These are phyloP conservation scores for Myriosclerotinia curreyana DNA, from an alignment of 2,329 filamentous ascomycete genomes.

Conservation along the genomic window DNA sequence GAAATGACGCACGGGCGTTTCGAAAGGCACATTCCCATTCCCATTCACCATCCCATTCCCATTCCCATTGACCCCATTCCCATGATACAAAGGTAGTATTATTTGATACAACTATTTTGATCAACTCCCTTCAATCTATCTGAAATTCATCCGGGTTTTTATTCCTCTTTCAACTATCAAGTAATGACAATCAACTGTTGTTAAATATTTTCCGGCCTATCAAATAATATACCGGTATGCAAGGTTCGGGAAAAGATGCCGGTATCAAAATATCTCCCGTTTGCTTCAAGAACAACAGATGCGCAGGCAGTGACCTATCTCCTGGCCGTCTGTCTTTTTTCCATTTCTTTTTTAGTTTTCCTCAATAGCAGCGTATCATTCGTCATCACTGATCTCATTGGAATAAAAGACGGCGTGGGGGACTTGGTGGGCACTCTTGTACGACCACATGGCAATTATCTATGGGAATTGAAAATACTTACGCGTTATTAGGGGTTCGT, in stretches of 20 bases:
- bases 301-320: conserved; percentile 71
- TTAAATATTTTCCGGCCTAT: conserved; percentile 7
- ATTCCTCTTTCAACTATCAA: neutral
- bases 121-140: conserved; percentile 1
- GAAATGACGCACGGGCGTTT: conserved; percentile 8
- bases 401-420: conserved; percentile 68
- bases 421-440: conserved; percentile 74
- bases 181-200: neutral
- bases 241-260: conserved; percentile 15
- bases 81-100: no score
- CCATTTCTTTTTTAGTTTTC: conserved; percentile 86
- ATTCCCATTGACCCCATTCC: no score
- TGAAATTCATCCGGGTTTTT: neutral
- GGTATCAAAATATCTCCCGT: conserved; percentile 45
- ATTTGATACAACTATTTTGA: neutral
- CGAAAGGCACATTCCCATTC: no score
- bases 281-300: conserved; percentile 57
- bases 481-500: conserved; percentile 57
- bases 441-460: conserved; percentile 13
- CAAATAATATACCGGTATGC: conserved; percentile 18
- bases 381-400: conserved; percentile 79
- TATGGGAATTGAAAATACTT: conserved; percentile 19
- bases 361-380: conserved; percentile 82
- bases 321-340: conserved; percentile 78
- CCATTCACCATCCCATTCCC: no score